Evolutionary conservation across 2,329 filamentous ascomycete species (phyloP), one percentile per base, ranked within the genome.

Genomic region (Pseudohalonectria lignicola): DNA sequence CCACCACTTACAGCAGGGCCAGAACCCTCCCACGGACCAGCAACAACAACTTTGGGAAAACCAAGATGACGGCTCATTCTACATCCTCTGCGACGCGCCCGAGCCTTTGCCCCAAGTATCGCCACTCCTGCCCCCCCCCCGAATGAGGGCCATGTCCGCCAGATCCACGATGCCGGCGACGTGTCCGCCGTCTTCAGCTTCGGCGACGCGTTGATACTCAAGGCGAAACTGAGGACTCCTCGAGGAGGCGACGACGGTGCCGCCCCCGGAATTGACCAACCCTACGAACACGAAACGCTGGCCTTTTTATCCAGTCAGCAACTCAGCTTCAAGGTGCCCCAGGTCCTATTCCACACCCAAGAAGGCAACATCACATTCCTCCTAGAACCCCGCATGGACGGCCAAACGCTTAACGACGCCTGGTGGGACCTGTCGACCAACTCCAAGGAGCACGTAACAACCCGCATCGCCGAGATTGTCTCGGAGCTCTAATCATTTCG

Each of bases 381-480:
- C 25, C 21, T 36, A 5, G 16, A 13, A 17, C 15, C 23, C n/a
- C 16, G 25, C 16, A 42, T 43, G 18, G 31, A 34, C 23, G 43
- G 41, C 41, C 39, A 33, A 32, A 29, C 38, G 6, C 41, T 45
- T 26, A 39, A 42, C 13, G 45, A 45, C 19, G 33, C 34, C 8
- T 45, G 45, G 43, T 40, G 43, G 31, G 39, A 38, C 6, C 37
- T 43, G 41, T 5, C 33, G 16, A 25, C 16, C 9, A 16, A 32
- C 10, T 20, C 39, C 25, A 41, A 36, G 25, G 39, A 38, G 23
- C 18, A 31, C 39, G 16, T 36, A 8, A 19, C 30, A 16, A 36
- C 20, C 34, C 41, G 39, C 13, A 16, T 43, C 25, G 21, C 36
- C 30, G 13, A 39, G 12, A 32, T 41, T 9, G 33, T 30, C 35